phyloP scores from a whole-genome alignment of 2,329 filamentous ascomycete genomes.

The Pseudogymnoascus sp. region DNA sequence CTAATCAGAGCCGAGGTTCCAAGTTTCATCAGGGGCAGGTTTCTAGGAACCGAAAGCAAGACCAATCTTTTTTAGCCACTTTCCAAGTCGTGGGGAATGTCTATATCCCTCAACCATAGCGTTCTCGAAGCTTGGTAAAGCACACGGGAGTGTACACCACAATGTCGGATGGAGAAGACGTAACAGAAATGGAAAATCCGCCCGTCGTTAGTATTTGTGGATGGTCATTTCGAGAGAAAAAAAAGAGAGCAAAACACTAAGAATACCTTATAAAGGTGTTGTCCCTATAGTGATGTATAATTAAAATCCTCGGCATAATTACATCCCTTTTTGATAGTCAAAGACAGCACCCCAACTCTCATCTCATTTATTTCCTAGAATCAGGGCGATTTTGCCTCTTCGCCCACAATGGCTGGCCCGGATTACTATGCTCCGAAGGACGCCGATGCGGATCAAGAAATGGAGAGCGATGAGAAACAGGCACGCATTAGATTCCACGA shows the following conservation, averaged over 20 bases:
- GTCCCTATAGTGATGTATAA: not conserved
- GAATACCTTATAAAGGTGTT: slow-evolving; percentile 1
- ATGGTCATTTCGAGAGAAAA: not conserved
- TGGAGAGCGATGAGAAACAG: not conserved
- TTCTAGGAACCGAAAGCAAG: not conserved
- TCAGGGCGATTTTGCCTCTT: not conserved
- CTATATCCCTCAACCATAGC: not conserved
- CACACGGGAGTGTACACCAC: not conserved
- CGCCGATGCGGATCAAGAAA: not conserved
- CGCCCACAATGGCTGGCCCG: not conserved
- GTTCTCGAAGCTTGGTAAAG: not conserved
- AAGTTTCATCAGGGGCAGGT: not conserved
- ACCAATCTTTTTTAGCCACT: not conserved
- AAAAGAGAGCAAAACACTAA: not conserved
- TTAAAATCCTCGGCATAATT: not conserved
- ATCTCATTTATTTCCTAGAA: not conserved
- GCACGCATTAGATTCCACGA: not conserved
- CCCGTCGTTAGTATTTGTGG: not conserved
- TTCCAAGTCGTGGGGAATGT: not conserved
- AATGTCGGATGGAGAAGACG: not conserved
- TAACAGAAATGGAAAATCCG: slow-evolving; percentile 1
- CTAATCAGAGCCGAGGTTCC: not conserved
- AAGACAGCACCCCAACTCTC: not conserved
- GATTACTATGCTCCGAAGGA: not conserved
- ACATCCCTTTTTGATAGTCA: not conserved